A percentile compares a stretch with the other conserved stretches of the same genome.
These are phyloP conservation scores for Tylopilus sp. DNA, from an alignment of 768 basidiomycete genomes.

Conservation along the genomic window DNA sequence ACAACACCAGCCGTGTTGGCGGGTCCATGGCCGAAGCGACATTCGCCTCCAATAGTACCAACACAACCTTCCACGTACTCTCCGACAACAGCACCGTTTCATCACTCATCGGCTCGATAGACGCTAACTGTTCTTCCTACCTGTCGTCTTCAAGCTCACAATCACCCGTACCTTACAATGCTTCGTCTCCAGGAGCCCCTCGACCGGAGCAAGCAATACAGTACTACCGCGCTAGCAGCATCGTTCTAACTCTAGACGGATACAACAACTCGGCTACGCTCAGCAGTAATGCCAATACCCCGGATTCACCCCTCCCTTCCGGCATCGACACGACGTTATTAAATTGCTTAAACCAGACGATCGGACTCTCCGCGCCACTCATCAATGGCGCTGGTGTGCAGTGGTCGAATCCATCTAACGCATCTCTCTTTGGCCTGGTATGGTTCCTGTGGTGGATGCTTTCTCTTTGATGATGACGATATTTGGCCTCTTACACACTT, in stretches of 20 bases:
- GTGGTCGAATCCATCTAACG: constrained; percentile 3
- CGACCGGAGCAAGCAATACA: constrained; percentile 57
- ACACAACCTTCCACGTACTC: constrained; percentile 44
- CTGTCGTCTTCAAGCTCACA: constrained; percentile 34
- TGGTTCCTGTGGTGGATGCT: constrained; percentile 20
- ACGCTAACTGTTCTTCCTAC: constrained; percentile 40
- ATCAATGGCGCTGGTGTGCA: constrained; percentile 36
- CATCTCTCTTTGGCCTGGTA: constrained; percentile 10
- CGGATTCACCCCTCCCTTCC: constrained; percentile 50
- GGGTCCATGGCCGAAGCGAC: constrained; percentile 39
- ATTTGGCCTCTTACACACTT: neutral
- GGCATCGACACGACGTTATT: constrained; percentile 49
- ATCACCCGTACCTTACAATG: constrained; percentile 32
- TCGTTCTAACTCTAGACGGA: constrained; percentile 58
- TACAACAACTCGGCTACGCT: constrained; percentile 63
- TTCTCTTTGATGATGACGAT: neutral
- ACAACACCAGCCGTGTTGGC: constrained; percentile 49
- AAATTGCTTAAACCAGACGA: constrained; percentile 59
- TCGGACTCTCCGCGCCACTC: constrained; percentile 56
- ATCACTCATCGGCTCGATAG: constrained; percentile 42
- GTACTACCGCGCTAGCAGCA: constrained; percentile 66
- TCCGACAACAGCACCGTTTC: constrained; percentile 47
- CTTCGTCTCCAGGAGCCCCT: constrained; percentile 24
- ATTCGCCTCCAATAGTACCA: constrained; percentile 39
- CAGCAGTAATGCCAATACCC: constrained; percentile 34